These are phyloP conservation scores for Metschnikowia henanensis DNA, from an alignment of 805 yeast genomes.

Conservation along the genomic window DNA sequence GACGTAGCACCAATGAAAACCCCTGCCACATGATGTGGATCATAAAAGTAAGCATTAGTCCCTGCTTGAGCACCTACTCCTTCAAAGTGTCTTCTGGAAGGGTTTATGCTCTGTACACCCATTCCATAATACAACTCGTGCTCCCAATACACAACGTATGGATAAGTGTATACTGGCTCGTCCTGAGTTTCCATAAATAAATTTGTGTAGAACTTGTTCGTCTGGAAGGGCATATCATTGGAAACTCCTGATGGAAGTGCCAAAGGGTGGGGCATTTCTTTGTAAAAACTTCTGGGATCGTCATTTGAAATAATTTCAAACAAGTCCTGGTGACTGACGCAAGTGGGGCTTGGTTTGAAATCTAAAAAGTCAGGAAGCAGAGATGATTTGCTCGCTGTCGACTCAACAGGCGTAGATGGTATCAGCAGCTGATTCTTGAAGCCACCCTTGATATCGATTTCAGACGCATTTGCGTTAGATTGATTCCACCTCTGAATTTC, in stretches of 20 bases:
- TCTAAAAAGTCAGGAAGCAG: neutral
- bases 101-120: constrained; percentile 58
- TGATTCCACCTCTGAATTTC: neutral
- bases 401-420: too few species aligned
- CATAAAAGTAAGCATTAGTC: neutral
- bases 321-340: constrained; percentile 30
- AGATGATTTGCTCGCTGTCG: neutral
- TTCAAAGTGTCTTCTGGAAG: constrained; percentile 45
- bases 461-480: neutral
- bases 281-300: constrained; percentile 47
- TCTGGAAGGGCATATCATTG: constrained; percentile 49
- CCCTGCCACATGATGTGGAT: constrained; percentile 31
- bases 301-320: constrained; percentile 47
- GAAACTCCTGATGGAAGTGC: constrained; percentile 49
- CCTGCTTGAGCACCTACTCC: constrained; percentile 37
- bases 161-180: constrained; percentile 60
- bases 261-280: constrained; percentile 45
- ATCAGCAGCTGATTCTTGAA: too few species aligned
- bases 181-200: constrained; percentile 55
- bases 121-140: constrained; percentile 49
- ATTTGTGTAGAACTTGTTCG: constrained; percentile 78
- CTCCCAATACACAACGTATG: constrained; percentile 64
- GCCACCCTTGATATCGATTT: too few species aligned
- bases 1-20: constrained; percentile 54
- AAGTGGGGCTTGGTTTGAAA: neutral